Base-by-base conservation (phyloP, 2,329 filamentous ascomycete genomes). In the Dissoconium aciculare region DNA sequence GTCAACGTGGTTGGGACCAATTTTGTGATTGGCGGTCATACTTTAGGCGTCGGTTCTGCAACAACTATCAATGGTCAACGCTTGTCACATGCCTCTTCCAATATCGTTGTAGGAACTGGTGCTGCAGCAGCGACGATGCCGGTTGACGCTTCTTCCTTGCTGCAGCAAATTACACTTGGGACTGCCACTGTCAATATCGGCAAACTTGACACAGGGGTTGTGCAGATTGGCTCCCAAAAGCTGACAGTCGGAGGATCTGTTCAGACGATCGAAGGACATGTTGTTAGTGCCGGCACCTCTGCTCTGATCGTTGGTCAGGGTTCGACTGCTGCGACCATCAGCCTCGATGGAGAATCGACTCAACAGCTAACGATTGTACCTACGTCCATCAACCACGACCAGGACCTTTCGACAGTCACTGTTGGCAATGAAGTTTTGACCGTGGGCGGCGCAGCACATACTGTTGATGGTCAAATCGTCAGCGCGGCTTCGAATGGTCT, bases 231-330 rank as follows among this genome's bases (percentile, higher is more conserved):
- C 3, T 26, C 26, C 1, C 13, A 16, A 10, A 32, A 16, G 5
- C 17, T 36, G 3, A 17, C 16, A 5, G 25, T 13, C 11, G 34
- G 34, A 5, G 30, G 26, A 4, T 17, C 14, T 8, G 21, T 15
- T 15, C n/a, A 15, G 4, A 29, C 30, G 3, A n/a, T 36, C 10
- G 34, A 21, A 14, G 25, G 17, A 10, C 26, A 36, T 16, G 15
- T 32, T 21, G n/a, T 32, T 9, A 32, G 17, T 12, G 30, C 30
- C 12, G 34, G 10, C 9, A 16, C 30, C 13, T 26, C 21, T 11
- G 30, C 15, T 15, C 2, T 32, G 4, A 24, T 32, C 6, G n/a
- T 32, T 14, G 30, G 30, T 17, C 13, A 12, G 11, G 30, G 30
- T 11, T 16, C 6, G 12, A 11, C 23, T 10, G 30, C 30, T 17